Conservation (phyloP, 257 asterid species). For the Leptodermis oblonga region DNA sequence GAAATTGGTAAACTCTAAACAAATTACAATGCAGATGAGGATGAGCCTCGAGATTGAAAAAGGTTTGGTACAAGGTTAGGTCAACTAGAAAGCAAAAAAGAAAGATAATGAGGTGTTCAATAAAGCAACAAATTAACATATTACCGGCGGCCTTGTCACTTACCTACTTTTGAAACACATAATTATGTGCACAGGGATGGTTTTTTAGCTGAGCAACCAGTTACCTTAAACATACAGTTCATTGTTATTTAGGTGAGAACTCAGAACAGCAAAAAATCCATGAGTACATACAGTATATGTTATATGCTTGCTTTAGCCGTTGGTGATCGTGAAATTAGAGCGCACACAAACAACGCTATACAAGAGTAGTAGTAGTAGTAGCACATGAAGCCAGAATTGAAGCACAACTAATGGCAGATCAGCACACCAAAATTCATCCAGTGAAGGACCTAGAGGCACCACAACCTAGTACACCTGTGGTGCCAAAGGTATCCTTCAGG, state of each 20-base stretch:
- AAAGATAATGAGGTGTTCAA: too few species aligned
- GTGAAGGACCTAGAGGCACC: constrained; percentile 44
- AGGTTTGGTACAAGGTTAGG: not conserved
- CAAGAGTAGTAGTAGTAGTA: not conserved
- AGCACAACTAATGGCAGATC: constrained; percentile 35
- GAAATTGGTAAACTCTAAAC: not conserved
- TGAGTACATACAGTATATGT: too few species aligned
- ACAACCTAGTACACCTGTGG: constrained; percentile 32
- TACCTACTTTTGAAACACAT: too few species aligned
- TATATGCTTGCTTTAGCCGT: too few species aligned
- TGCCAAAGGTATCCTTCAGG: constrained; percentile 26
- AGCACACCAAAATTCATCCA: constrained; percentile 59
- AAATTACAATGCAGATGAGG: not conserved
- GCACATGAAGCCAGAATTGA: not conserved
- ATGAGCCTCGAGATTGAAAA: not conserved
- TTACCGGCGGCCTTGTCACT: not conserved
- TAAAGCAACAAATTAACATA: not conserved
- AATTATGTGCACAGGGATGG: not conserved
- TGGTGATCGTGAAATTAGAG: not conserved
- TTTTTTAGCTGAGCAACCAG: constrained; percentile 11
- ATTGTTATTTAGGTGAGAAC: constrained; percentile 13
- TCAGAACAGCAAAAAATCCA: not conserved
- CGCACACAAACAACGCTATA: not conserved
- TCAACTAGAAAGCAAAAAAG: not conserved
- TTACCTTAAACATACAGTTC: not conserved